Evolutionary conservation across 371 early-diverging fungal species (phyloP).

Genomic region (Funneliformis caledonium): DNA sequence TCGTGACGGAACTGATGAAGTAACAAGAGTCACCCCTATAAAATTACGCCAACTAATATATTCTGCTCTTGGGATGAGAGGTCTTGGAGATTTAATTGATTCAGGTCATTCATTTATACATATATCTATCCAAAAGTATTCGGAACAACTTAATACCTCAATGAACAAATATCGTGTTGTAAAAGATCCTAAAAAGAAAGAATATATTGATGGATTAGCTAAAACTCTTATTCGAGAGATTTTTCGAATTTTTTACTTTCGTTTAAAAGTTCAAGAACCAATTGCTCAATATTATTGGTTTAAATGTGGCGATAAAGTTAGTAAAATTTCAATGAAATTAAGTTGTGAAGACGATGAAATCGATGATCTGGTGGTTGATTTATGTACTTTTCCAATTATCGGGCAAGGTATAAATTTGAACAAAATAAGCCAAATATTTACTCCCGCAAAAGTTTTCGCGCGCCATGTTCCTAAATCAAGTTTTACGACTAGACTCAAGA

Average conservation of each 20-base stretch:
- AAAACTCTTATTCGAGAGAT: conserved; percentile 2
- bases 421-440: not conserved
- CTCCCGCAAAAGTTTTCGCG: not conserved
- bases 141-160: not conserved
- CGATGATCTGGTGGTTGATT: not conserved
- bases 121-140: not conserved
- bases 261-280: conserved; percentile 22
- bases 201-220: not conserved
- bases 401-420: not conserved
- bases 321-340: not conserved
- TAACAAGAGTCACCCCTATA: not conserved
- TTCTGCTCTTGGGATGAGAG: not conserved
- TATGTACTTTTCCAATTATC: conserved; percentile 10
- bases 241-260: conserved; percentile 24
- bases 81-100: not conserved
- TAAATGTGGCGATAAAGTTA: not conserved
- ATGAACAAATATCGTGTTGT: conserved; percentile 3
- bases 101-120: not conserved
- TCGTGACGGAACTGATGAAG: not conserved
- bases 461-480: not conserved
- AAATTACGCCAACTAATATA: conserved; percentile 36
- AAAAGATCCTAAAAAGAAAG: not conserved
- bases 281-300: not conserved
- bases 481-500: not conserved
- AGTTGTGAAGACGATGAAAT: not conserved